A percentile compares a stretch with the other conserved stretches of the same genome.
These are phyloP conservation scores for Tolypocladium pustulatum DNA, from an alignment of 2,329 filamentous ascomycete species.

Conservation along the genomic window DNA sequence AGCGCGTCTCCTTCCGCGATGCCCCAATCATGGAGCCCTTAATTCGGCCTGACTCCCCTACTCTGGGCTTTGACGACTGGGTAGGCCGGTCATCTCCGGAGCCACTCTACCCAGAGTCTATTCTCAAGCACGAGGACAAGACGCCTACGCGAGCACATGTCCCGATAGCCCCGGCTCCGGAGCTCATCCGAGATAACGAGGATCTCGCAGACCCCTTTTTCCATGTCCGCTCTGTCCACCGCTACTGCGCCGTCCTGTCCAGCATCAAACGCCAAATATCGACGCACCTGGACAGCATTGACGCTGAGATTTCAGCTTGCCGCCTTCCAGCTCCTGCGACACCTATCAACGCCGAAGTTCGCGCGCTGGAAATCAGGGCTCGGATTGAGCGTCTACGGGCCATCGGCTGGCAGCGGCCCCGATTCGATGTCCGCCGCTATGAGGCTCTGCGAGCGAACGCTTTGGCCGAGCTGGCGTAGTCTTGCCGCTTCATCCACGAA, in stretches of 20 bases:
- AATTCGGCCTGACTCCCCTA: slow-evolving; percentile 49
- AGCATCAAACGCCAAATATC: slow-evolving; percentile 37
- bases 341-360: slow-evolving; percentile 22
- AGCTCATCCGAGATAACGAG: slow-evolving; percentile 7
- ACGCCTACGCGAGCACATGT: background rate
- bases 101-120: slow-evolving; percentile 9
- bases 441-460: slow-evolving; percentile 40
- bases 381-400: slow-evolving; percentile 44
- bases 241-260: slow-evolving; percentile 37
- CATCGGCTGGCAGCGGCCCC: slow-evolving; percentile 43
- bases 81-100: slow-evolving; percentile 13
- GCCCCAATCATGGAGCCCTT: slow-evolving; percentile 30
- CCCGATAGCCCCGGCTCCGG: slow-evolving; percentile 1
- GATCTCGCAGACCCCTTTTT: slow-evolving; percentile 24
- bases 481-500: background rate
- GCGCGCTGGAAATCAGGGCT: slow-evolving; percentile 31
- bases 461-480: slow-evolving; percentile 34
- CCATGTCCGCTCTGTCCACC: slow-evolving; percentile 32
- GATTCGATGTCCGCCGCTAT: slow-evolving; percentile 44
- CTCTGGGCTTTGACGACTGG: slow-evolving; percentile 42
- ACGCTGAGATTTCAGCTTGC: slow-evolving; percentile 24
- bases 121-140: slow-evolving; percentile 6
- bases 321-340: slow-evolving; percentile 9
- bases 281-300: slow-evolving; percentile 35
- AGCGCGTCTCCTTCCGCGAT: slow-evolving; percentile 27